Conservation (phyloP, 2,329 filamentous ascomycete genomes). For the Fusarium xylarioides region DNA sequence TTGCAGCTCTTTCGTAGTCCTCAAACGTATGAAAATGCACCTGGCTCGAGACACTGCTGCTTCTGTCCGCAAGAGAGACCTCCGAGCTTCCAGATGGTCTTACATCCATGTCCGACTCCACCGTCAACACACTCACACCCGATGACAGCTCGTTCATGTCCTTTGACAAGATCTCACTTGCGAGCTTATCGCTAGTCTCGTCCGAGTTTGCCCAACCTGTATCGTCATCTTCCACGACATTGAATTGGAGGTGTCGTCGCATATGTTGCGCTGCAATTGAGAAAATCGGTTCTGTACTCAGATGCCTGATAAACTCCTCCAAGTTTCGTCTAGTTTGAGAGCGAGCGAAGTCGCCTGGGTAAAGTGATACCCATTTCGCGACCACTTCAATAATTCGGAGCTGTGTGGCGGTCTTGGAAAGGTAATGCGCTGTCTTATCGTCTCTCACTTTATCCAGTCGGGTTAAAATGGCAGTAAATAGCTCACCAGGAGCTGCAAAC, state of each 20-base stretch:
- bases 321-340: constrained; percentile 76
- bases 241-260: constrained; percentile 75
- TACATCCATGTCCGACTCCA: constrained; percentile 58
- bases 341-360: constrained; percentile 92
- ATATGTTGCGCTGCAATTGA: constrained; percentile 88
- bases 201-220: constrained; percentile 91
- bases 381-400: constrained; percentile 84
- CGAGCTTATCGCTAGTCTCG: constrained; percentile 53
- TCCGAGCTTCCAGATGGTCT: constrained; percentile 59
- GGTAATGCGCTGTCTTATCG: constrained; percentile 71
- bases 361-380: constrained; percentile 87
- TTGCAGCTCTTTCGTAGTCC: constrained; percentile 81
- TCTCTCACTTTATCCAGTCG: constrained; percentile 77
- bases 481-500: constrained; percentile 82
- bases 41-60: constrained; percentile 52
- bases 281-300: constrained; percentile 84
- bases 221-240: constrained; percentile 86
- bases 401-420: constrained; percentile 82
- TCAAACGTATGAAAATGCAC: constrained; percentile 74
- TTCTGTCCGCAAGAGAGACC: constrained; percentile 52
- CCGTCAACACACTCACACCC: constrained; percentile 58
- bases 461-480: constrained; percentile 81
- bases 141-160: constrained; percentile 52
- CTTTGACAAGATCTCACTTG: constrained; percentile 48
- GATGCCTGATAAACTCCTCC: constrained; percentile 76